These are phyloP conservation scores for Acrocalymma vagum DNA, from an alignment of 2,329 filamentous ascomycete genomes.

Conservation along the genomic window DNA sequence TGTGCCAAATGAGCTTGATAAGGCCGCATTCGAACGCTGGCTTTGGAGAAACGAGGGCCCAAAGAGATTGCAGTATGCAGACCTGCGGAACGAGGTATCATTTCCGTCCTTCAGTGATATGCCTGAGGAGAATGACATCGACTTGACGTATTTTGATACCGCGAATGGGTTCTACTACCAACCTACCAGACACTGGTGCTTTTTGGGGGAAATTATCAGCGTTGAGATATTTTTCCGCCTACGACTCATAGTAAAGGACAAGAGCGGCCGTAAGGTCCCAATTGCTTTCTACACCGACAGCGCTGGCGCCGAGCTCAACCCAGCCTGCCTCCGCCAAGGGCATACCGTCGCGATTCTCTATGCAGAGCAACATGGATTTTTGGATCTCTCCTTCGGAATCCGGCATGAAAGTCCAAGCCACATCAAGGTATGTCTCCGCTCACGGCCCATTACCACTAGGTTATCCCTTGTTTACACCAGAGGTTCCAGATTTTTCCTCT, in stretches of 20 bases:
- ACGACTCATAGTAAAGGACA: conserved; percentile 23
- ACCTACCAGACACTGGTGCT: conserved; percentile 22
- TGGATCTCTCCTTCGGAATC: conserved; percentile 9
- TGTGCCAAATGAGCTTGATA: conserved; percentile 11
- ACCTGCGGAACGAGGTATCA: background rate
- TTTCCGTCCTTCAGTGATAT: conserved; percentile 5
- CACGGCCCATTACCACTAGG: background rate
- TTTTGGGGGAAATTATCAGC: conserved; percentile 26
- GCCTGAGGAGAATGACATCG: conserved; percentile 3
- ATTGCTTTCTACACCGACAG: conserved; percentile 33
- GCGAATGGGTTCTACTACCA: background rate
- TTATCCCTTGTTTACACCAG: background rate
- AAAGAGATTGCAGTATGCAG: background rate
- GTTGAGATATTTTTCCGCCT: background rate
- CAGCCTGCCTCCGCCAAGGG: conserved; percentile 10
- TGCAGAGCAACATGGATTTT: conserved; percentile 8
- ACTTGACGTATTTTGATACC: background rate
- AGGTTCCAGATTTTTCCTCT: conserved; percentile 14
- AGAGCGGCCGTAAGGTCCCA: conserved; percentile 23
- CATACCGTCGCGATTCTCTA: conserved; percentile 20
- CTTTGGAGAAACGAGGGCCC: conserved; percentile 18
- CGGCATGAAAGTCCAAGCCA: conserved; percentile 8
- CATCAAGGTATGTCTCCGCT: conserved; percentile 22
- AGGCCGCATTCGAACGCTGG: conserved; percentile 20
- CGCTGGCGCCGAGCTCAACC: conserved; percentile 25